Base-by-base conservation (phyloP, 2,329 filamentous ascomycete species). In the Fusarium sp. region DNA sequence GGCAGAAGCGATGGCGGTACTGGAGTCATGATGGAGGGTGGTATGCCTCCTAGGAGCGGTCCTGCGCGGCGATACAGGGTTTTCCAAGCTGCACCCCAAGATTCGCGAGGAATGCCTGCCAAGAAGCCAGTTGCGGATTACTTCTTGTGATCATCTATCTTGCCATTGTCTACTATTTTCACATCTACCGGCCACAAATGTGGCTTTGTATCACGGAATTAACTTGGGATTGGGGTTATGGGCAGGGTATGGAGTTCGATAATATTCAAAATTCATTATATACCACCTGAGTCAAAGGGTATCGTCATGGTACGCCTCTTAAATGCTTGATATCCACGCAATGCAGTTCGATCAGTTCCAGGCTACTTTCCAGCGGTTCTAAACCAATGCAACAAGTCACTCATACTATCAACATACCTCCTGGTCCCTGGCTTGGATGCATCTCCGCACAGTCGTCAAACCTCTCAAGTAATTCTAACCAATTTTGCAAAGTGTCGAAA, bases 81-180 rank as follows among this genome's bases (percentile, higher is more conserved):
- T 15, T 99, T 99, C 81, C 95, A 98, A 79, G 96, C 96, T 0
- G 96, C 96, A 61, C 95, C 96, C 59, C 96, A 99, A 84, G 96
- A 98, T 82, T 95, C 93, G 4, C 89, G 96, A 78, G 96, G 96
- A 9, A 99, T 99, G 96, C 96, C 96, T 67, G 96, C 96, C 7
- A 99, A 99, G 89, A 98, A 98, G 84, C 96, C 96, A 7, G 94
- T 98, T 60, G 95, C 95, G 20, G 96, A 98, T 84, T 99, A 98
- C 86, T 99, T 99, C 83, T 86, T 99, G 83, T 91, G 81, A 82
- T 60, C 52, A 35, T 18, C n/a, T 44, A 48, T 58, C 18, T 58
- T 22, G 56, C 28, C 36, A 28, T 41, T 51, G 15, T 69, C 48
- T 18, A 39, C 39, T 44, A 12, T 58, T 69, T 66, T 48, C 35